These are phyloP conservation scores for Capsella rubella DNA, from an alignment of 441 rosid genomes.

Conservation along the genomic window DNA sequence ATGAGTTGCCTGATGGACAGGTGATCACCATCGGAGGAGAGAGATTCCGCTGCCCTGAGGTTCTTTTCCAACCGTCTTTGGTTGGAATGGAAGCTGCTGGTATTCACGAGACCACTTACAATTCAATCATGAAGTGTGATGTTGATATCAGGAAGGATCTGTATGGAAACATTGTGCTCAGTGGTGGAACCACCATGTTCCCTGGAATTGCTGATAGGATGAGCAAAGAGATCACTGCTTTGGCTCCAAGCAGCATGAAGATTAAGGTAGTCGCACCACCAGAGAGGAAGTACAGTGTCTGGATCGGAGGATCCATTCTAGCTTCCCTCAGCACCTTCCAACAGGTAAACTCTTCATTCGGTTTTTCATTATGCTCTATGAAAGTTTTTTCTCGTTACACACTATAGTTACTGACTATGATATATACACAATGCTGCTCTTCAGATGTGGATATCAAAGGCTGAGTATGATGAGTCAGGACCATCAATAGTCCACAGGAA, in stretches of 20 bases:
- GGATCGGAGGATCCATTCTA: conserved; percentile 85
- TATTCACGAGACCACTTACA: conserved; percentile 80
- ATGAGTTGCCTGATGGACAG: conserved; percentile 50
- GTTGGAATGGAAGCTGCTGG: conserved; percentile 92
- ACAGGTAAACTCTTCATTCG: conserved; percentile 52
- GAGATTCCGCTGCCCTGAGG: conserved; percentile 85
- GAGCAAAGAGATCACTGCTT: conserved; percentile 74
- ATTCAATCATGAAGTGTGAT: conserved; percentile 86
- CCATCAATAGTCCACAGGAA: conserved; percentile 90
- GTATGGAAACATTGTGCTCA: conserved; percentile 48
- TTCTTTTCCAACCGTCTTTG: conserved; percentile 83
- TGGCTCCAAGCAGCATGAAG: conserved; percentile 74
- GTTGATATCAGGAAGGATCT: conserved; percentile 86
- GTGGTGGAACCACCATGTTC: conserved; percentile 69
- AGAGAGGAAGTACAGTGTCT: conserved; percentile 87
- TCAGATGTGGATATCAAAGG: conserved; percentile 93
- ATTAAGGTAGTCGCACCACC: conserved; percentile 84
- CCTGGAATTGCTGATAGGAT: conserved; percentile 82
- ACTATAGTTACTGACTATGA: not conserved
- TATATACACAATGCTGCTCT: conserved; percentile 30
- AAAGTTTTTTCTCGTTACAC: not conserved
- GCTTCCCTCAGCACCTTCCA: conserved; percentile 90
- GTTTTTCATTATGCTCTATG: not conserved
- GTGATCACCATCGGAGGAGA: conserved; percentile 60
- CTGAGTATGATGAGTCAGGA: conserved; percentile 85